Conservation (phyloP, 192 early-diverging fungal genomes). For the Rhizophagus clarus region DNA sequence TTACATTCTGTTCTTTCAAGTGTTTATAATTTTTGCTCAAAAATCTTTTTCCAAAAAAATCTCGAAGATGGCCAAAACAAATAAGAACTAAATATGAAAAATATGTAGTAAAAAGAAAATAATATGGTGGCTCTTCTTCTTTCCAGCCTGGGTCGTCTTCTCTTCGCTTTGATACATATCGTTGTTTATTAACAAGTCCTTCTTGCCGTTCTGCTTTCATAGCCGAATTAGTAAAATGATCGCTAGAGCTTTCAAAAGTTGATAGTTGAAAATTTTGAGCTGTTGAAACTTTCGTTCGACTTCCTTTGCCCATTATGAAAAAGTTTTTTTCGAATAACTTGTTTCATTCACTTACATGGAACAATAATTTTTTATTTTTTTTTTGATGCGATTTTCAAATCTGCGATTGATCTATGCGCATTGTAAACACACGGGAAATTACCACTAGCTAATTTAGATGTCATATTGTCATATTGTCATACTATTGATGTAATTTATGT, state of each 20-base stretch:
- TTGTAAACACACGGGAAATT: too few species aligned
- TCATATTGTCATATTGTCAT: too few species aligned
- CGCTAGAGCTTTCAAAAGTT: neutral
- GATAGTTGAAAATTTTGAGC: neutral
- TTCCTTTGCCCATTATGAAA: constrained; percentile 30
- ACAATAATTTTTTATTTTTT: too few species aligned
- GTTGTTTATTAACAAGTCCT: neutral
- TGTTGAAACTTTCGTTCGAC: neutral
- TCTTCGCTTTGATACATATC: constrained; percentile 24
- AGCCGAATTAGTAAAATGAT: neutral
- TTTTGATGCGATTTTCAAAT: too few species aligned
- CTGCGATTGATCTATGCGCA: too few species aligned
- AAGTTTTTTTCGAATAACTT: too few species aligned
- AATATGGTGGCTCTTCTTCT: constrained; percentile 74
- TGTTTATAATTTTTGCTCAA: constrained; percentile 71
- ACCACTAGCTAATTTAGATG: too few species aligned
- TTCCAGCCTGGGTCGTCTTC: constrained; percentile 37
- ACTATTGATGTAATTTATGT: too few species aligned
- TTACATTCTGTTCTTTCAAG: constrained; percentile 70
- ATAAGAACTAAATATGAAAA: constrained; percentile 93
- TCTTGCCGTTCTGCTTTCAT: neutral
- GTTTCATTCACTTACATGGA: too few species aligned
- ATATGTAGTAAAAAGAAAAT: constrained; percentile 91
- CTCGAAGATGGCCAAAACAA: constrained; percentile 88
- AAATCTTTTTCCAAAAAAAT: constrained; percentile 87